Base-by-base conservation (phyloP, 2,329 filamentous ascomycete genomes). In the Cladophialophora carrionii region DNA sequence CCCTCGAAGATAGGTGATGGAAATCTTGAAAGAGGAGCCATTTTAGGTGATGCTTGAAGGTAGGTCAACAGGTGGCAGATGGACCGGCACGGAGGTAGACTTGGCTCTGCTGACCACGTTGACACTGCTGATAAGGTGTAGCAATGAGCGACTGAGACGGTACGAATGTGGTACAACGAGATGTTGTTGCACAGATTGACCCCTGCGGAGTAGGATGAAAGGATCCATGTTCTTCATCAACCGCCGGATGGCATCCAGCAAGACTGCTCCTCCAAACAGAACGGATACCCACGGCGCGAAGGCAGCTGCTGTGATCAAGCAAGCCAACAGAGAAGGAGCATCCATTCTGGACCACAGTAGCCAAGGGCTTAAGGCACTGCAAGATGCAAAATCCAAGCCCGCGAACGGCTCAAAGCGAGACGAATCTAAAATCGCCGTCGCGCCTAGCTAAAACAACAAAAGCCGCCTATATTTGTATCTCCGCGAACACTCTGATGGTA, bases 401-500 rank as follows among this genome's bases (percentile, higher is more conserved):
- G 34, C 34, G 14, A 43, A 43, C 37, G n/a, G 37, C 17, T 14
- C 37, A 43, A n/a, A 43, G 37, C 37, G 17, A 43, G 37, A n/a
- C 6, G 37, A n/a, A 43, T n/a, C 17, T 14, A 43, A 17, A 43
- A 8, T 20, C 17, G 17, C 37, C 37, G 1, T n/a, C 3, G 37
- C 37, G 37, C 37, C 37, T 43, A 43, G 37, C 37, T 43, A 43
- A 20, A 43, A 43, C 5, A 20, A 43, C 3, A 43, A 6, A 43
- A 14, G 17, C 17, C 37, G n/a, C 37, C 17, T 8, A n/a, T 2
- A n/a, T n/a, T 43, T 43, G 14, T 4, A 41, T 20, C 6, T 29
- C 5, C 37, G n/a, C 17, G 22, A 49, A 31, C 29, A 7, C 43
- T 22, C 24, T 57, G 20, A 57, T 63, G 61, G 46, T 64, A 61